phyloP scores from a whole-genome alignment of 768 basidiomycete species.

The Mycena filopes region DNA sequence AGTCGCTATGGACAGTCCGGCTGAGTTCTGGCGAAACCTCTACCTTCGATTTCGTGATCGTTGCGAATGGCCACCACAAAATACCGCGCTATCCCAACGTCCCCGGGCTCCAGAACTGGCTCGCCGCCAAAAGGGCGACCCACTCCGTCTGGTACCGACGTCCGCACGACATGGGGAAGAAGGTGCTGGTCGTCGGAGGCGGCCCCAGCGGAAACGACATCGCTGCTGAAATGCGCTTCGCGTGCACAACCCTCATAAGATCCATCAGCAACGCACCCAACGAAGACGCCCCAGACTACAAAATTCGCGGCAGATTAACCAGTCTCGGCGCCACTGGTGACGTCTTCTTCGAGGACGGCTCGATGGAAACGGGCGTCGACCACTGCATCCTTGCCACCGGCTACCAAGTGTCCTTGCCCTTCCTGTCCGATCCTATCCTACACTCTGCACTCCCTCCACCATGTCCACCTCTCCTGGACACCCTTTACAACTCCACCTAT shows the following conservation, averaged over 20 bases:
- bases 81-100: conserved; percentile 69
- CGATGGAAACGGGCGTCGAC: conserved; percentile 64
- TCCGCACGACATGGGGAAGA: conserved; percentile 55
- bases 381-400: conserved; percentile 82
- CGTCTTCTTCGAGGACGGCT: conserved; percentile 70
- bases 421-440: conserved; percentile 57
- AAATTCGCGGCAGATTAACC: conserved; percentile 53
- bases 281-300: conserved; percentile 47
- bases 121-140: conserved; percentile 57
- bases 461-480: conserved; percentile 58
- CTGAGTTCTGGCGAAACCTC: conserved; percentile 48
- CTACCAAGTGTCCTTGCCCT: conserved; percentile 73
- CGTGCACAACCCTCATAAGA: conserved; percentile 62
- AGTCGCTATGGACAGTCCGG: conserved; percentile 67
- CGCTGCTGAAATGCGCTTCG: conserved; percentile 61
- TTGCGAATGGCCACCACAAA: conserved; percentile 82
- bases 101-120: conserved; percentile 72
- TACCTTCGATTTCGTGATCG: conserved; percentile 71
- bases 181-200: conserved; percentile 58
- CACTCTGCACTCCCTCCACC: conserved; percentile 51
- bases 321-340: conserved; percentile 54
- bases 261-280: conserved; percentile 54
- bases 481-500: conserved; percentile 72
- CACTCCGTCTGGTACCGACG: conserved; percentile 79
- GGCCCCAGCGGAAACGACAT: conserved; percentile 82